Conservation (phyloP, 768 basidiomycete species). For the Lactarius hatsudake region DNA sequence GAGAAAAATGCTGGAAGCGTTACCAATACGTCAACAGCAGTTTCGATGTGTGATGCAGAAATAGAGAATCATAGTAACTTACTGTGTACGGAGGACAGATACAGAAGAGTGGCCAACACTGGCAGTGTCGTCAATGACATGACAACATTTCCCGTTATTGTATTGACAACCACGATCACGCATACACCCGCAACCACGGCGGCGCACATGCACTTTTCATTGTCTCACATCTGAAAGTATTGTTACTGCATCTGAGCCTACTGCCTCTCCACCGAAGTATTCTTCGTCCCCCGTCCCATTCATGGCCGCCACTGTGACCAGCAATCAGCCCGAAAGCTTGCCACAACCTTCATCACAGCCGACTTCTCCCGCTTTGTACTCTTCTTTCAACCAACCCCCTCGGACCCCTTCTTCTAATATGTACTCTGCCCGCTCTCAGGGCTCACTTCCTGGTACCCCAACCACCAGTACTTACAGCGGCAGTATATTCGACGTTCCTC, state of each 20-base stretch:
- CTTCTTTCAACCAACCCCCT: constrained; percentile 36
- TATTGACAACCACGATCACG: background rate
- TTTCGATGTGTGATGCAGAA: background rate
- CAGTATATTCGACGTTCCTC: constrained; percentile 52
- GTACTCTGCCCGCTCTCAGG: constrained; percentile 41
- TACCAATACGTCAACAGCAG: background rate
- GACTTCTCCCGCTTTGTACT: constrained; percentile 39
- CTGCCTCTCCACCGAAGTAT: background rate
- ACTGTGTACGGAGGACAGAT: background rate
- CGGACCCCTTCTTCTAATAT: constrained; percentile 37
- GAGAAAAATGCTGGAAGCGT: no score
- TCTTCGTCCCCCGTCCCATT: background rate
- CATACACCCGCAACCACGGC: background rate
- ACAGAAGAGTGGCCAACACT: background rate
- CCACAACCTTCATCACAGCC: constrained; percentile 40
- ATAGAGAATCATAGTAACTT: background rate
- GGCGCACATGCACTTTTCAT: background rate
- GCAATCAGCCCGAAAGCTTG: constrained; percentile 35
- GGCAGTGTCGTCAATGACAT: background rate
- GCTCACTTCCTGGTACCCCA: constrained; percentile 43
- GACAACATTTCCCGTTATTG: background rate
- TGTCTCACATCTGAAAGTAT: background rate
- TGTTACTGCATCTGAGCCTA: background rate
- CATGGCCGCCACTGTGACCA: constrained; percentile 31
- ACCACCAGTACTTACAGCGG: constrained; percentile 33